Conservation (phyloP, 129 eudicot species). For the Daucus carota region DH1_v3.0 NC_030382.2:38847501-38848000, state of each 20-base stretch:
- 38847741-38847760: background rate
- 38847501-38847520: no score
- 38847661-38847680: background rate
- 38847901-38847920: slow-evolving; percentile 67
- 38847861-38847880: slow-evolving; percentile 73
- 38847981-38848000: slow-evolving; percentile 43
- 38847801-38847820: slow-evolving; percentile 56
- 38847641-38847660: no score
- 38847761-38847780: slow-evolving; percentile 17
- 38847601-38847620: no score
- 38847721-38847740: background rate
- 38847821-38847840: slow-evolving; percentile 41
- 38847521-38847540: no score
- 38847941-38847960: slow-evolving; percentile 50
- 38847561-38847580: no score
- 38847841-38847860: slow-evolving; percentile 66
- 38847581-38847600: no score
- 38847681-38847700: background rate
- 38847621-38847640: background rate
- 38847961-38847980: slow-evolving; percentile 56
- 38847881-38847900: slow-evolving; percentile 57
- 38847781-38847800: slow-evolving; percentile 52
- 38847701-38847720: background rate
- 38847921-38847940: slow-evolving; percentile 33
- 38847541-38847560: no score